Evolutionary conservation across 305 asterid species (phyloP).

Genomic region (Rubia tinctorum): DNA sequence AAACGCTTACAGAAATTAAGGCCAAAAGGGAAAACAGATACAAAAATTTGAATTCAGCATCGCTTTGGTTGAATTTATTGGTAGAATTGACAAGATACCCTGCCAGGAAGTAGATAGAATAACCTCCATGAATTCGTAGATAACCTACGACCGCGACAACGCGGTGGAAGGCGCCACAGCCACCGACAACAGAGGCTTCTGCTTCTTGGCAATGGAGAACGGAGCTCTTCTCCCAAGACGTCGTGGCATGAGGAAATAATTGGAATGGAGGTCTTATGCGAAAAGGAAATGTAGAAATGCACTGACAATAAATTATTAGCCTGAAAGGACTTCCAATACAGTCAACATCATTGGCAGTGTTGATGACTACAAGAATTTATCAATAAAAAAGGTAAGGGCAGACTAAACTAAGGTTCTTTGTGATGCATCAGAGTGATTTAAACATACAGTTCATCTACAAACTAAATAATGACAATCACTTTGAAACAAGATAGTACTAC

Average conservation of each 20-base stretch:
- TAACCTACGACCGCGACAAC: slow-evolving; percentile 24
- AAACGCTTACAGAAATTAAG: too few species aligned
- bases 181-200: slow-evolving; percentile 34
- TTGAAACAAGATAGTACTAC: background rate
- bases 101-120: too few species aligned
- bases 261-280: too few species aligned
- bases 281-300: too few species aligned
- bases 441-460: background rate
- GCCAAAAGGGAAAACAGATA: too few species aligned
- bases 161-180: slow-evolving; percentile 23
- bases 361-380: background rate
- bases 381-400: background rate
- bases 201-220: slow-evolving; percentile 40
- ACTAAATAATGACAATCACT: background rate
- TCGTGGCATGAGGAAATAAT: too few species aligned
- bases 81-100: too few species aligned
- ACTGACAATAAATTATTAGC: background rate
- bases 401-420: background rate
- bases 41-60: too few species aligned
- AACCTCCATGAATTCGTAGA: slow-evolving; percentile 31
- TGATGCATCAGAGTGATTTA: background rate
- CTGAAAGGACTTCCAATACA: background rate
- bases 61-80: too few species aligned
- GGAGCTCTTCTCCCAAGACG: too few species aligned
- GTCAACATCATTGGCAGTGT: background rate